Evolutionary conservation across 345 rosid genomes (phyloP).

Genomic region (Eucalyptus decipiens): DNA sequence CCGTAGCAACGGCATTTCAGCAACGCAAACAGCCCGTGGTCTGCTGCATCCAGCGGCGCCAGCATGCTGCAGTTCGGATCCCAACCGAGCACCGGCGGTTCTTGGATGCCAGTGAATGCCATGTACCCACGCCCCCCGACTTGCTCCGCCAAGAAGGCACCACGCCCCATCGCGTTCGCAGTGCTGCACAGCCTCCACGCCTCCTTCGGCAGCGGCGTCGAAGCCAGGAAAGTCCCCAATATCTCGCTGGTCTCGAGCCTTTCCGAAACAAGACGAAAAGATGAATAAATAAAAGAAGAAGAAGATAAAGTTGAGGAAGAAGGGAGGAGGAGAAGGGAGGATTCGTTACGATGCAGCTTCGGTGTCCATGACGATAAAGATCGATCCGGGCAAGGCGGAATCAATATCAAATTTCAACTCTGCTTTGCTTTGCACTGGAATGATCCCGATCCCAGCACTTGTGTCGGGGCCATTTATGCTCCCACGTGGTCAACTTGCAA

Average conservation of each 20-base stretch:
- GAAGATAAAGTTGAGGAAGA: background rate
- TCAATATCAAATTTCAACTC: too few species aligned
- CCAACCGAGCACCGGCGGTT: background rate
- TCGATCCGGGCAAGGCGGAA: too few species aligned
- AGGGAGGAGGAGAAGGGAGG: too few species aligned
- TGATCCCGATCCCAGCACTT: too few species aligned
- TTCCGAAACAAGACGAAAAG: background rate
- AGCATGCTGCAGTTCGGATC: background rate
- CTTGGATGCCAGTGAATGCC: constrained; percentile 31
- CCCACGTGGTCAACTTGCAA: too few species aligned
- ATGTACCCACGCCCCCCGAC: constrained; percentile 26
- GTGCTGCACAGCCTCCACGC: constrained; percentile 54
- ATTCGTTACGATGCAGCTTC: too few species aligned
- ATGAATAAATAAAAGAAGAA: background rate
- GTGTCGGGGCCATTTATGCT: too few species aligned
- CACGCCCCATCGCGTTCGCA: constrained; percentile 1
- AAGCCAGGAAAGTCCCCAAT: constrained; percentile 46
- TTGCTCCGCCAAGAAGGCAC: constrained; percentile 9
- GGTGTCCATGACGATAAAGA: too few species aligned
- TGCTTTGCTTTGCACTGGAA: too few species aligned
- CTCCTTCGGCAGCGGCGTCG: constrained; percentile 39
- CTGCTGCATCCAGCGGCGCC: background rate
- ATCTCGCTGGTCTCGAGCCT: constrained; percentile 79
- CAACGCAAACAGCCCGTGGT: constrained; percentile 7
- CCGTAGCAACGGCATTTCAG: constrained; percentile 3